A percentile compares a stretch with the other conserved stretches of the same genome.
These are phyloP conservation scores for Angomonas deanei DNA, from an alignment of 208 protist species.

Conservation along the genomic window DNA sequence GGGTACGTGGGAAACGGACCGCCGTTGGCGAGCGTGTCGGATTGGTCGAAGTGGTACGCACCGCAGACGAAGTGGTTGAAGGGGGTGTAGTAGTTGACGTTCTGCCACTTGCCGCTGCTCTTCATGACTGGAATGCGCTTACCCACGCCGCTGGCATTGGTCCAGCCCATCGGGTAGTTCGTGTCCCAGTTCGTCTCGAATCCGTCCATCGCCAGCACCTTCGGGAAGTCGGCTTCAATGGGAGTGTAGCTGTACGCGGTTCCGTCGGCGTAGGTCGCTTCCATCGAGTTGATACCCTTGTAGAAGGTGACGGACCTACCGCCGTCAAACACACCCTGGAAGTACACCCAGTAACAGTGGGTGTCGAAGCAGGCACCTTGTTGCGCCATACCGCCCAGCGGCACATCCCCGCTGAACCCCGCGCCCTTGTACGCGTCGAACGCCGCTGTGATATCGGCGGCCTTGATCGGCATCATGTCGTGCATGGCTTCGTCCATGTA, in stretches of 20 bases:
- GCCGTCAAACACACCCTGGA: conserved; percentile 39
- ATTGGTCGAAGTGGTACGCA: conserved; percentile 45
- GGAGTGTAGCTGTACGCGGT: conserved; percentile 9
- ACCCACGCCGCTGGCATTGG: conserved; percentile 42
- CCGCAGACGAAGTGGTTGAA: conserved; percentile 59
- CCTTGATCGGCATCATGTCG: conserved; percentile 52
- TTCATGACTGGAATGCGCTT: conserved; percentile 35
- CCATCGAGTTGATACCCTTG: conserved; percentile 8
- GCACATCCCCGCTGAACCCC: conserved; percentile 16
- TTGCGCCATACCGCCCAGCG: conserved; percentile 40
- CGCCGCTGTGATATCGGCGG: conserved; percentile 21
- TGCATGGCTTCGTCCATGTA: neutral
- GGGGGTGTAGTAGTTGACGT: conserved; percentile 28
- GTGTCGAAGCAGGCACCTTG: conserved; percentile 30
- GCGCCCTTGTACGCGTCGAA: conserved; percentile 9
- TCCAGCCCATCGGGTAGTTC: conserved; percentile 25
- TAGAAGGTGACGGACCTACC: conserved; percentile 42
- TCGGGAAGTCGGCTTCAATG: neutral
- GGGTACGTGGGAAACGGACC: conserved; percentile 37
- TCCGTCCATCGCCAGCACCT: conserved; percentile 6
- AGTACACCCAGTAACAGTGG: conserved; percentile 50
- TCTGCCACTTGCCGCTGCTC: conserved; percentile 28
- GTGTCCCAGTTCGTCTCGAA: conserved; percentile 30
- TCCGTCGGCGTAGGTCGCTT: neutral
- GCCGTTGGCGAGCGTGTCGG: conserved; percentile 14